These are phyloP conservation scores for Penicillium subrubescens DNA, from an alignment of 495 filamentous ascomycete species.

Conservation along the genomic window DNA sequence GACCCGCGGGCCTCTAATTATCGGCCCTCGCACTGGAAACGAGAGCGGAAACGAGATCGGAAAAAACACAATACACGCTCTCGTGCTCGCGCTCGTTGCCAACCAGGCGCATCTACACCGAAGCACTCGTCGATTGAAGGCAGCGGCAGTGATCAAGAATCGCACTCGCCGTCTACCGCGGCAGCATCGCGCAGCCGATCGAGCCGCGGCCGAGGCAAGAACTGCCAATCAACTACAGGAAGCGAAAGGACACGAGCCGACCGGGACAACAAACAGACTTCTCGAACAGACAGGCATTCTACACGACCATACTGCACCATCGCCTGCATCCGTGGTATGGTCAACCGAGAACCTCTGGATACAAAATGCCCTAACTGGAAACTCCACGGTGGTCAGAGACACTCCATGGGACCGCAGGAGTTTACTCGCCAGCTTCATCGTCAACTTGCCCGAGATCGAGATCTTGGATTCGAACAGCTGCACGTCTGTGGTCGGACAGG, in stretches of 20 bases:
- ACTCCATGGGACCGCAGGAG: conserved; percentile 21
- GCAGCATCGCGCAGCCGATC: conserved; percentile 22
- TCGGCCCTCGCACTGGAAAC: conserved; percentile 33
- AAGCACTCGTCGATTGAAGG: conserved; percentile 24
- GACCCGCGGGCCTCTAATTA: conserved; percentile 29
- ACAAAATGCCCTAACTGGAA: conserved; percentile 28
- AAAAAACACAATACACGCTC: conserved; percentile 33
- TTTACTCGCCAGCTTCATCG: conserved; percentile 27
- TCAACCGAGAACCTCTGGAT: conserved; percentile 28
- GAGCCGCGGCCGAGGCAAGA: conserved; percentile 12
- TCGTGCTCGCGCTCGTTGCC: conserved; percentile 26
- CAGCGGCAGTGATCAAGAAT: conserved; percentile 27
- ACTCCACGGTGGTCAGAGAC: conserved; percentile 19
- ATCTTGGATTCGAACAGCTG: conserved; percentile 28
- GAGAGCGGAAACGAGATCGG: conserved; percentile 7
- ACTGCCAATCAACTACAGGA: conserved; percentile 14
- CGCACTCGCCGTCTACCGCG: conserved; percentile 24
- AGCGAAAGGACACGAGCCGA: conserved; percentile 17
- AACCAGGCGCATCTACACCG: conserved; percentile 52
- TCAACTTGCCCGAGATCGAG: conserved; percentile 28
- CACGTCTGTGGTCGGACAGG: conserved; percentile 31
- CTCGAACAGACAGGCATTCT: conserved; percentile 16
- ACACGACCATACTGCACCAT: conserved; percentile 32
- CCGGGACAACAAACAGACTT: conserved; percentile 19
- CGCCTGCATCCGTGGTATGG: conserved; percentile 28